Conservation (phyloP, 345 rosid species). For the Erucastrum elatum region DNA sequence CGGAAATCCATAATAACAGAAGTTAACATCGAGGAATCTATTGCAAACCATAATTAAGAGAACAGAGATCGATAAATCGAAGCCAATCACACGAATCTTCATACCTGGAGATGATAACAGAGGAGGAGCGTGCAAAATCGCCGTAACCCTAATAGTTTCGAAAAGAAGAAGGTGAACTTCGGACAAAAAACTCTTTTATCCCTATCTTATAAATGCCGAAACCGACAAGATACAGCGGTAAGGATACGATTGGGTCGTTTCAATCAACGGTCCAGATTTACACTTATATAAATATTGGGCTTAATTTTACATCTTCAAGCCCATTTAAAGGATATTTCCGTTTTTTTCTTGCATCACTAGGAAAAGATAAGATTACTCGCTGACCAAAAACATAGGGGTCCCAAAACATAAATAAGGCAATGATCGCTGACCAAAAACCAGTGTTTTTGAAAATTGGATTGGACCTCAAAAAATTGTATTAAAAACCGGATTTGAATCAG, state of each 20-base stretch:
- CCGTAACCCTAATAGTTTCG: constrained; percentile 33
- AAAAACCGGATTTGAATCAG: not conserved
- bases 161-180: constrained; percentile 17
- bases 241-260: not conserved
- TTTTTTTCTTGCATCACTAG: not conserved
- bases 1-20: not conserved
- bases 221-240: constrained; percentile 31
- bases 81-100: not conserved
- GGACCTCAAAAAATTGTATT: not conserved
- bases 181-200: not conserved
- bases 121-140: constrained; percentile 4
- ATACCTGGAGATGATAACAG: constrained; percentile 24
- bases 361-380: not conserved
- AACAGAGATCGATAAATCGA: not conserved
- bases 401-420: not conserved
- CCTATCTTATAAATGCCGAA: constrained; percentile 21
- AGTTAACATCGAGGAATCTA: not conserved
- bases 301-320: not conserved
- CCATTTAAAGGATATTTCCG: constrained; percentile 1
- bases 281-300: not conserved
- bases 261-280: constrained; percentile 24
- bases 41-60: not conserved
- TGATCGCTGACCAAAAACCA: not conserved
- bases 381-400: not conserved
- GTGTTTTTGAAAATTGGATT: not conserved